These are phyloP conservation scores for Tolypocladium album DNA, from an alignment of 2,329 filamentous ascomycete genomes.

Conservation along the genomic window DNA sequence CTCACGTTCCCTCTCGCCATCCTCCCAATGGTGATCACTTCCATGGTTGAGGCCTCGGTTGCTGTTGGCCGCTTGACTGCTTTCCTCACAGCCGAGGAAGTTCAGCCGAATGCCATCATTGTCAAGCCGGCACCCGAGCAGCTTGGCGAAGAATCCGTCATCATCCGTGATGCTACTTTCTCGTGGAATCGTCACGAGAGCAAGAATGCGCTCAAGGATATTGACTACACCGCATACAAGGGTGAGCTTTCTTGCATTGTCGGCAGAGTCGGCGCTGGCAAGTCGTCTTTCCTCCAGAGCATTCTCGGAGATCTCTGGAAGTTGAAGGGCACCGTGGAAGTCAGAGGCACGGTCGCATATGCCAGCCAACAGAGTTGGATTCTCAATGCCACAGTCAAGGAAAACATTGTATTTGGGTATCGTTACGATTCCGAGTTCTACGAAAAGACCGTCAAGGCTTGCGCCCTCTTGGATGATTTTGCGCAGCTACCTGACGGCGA, in stretches of 20 bases:
- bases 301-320: slow-evolving; percentile 92
- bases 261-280: slow-evolving; percentile 87
- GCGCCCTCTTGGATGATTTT: slow-evolving; percentile 85
- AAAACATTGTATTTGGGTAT: slow-evolving; percentile 96
- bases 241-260: slow-evolving; percentile 90
- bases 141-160: slow-evolving; percentile 73
- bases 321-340: slow-evolving; percentile 66
- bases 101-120: slow-evolving; percentile 74
- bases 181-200: slow-evolving; percentile 85
- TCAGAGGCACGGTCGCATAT: slow-evolving; percentile 79
- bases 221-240: slow-evolving; percentile 82
- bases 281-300: slow-evolving; percentile 83
- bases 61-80: slow-evolving; percentile 76
- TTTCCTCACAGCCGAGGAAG: slow-evolving; percentile 79
- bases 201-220: slow-evolving; percentile 63
- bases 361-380: slow-evolving; percentile 93
- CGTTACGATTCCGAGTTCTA: slow-evolving; percentile 91
- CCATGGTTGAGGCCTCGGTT: slow-evolving; percentile 91
- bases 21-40: slow-evolving; percentile 94
- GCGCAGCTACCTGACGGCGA: slow-evolving; percentile 88
- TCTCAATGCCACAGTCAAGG: slow-evolving; percentile 93
- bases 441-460: slow-evolving; percentile 83
- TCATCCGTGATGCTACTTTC: slow-evolving; percentile 76
- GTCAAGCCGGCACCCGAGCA: slow-evolving; percentile 60
- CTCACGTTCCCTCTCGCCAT: slow-evolving; percentile 91